Conservation (phyloP, 305 asterid genomes). For the Ilex paraguariensis region DNA sequence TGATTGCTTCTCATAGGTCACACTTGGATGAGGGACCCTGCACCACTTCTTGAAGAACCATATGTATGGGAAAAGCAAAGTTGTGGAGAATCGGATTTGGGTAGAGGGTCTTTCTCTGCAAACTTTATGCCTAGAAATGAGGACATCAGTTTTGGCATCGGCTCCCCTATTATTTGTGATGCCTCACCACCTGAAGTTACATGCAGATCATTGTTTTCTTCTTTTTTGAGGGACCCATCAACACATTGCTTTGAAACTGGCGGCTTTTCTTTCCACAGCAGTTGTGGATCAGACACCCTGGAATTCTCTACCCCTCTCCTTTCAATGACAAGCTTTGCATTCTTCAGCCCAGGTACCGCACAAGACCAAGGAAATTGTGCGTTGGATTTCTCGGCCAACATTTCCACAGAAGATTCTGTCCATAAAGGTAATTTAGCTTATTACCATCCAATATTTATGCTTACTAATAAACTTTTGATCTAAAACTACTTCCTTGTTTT, state of each 20-base stretch:
- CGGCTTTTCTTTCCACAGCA: constrained; percentile 54
- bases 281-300: constrained; percentile 29
- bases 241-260: constrained; percentile 28
- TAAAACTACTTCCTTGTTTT: background rate
- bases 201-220: constrained; percentile 55
- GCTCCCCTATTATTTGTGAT: constrained; percentile 30
- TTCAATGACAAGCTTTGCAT: constrained; percentile 65
- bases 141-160: constrained; percentile 63
- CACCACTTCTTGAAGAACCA: constrained; percentile 14
- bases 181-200: constrained; percentile 31
- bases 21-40: constrained; percentile 43
- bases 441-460: background rate
- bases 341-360: constrained; percentile 31
- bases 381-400: constrained; percentile 26
- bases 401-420: constrained; percentile 24
- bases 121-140: constrained; percentile 37
- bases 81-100: constrained; percentile 15
- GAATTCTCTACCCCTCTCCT: constrained; percentile 39
- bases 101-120: constrained; percentile 18
- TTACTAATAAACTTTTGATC: background rate
- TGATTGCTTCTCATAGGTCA: constrained; percentile 36
- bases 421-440: constrained; percentile 37
- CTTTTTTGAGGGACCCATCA: constrained; percentile 30
- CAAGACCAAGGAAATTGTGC: constrained; percentile 30
- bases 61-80: constrained; percentile 17